Evolutionary conservation across 2,329 filamentous ascomycete genomes (phyloP).

Genomic region (Phaeosphaeriaceae sp.): DNA sequence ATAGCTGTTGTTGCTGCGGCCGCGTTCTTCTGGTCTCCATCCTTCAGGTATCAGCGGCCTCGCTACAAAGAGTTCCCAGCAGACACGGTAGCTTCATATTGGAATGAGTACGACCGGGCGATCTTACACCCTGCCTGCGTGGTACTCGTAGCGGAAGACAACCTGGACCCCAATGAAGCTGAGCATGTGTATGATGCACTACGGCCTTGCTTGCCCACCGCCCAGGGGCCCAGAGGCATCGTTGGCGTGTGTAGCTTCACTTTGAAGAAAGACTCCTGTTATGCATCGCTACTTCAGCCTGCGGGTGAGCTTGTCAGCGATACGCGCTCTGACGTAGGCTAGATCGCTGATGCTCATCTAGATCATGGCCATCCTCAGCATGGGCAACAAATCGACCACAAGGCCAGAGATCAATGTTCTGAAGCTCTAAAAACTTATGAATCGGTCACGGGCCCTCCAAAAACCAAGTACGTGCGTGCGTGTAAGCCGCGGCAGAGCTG

Average conservation of each 20-base stretch:
- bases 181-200: conserved; percentile 30
- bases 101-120: conserved; percentile 21
- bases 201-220: conserved; percentile 13
- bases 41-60: conserved; percentile 36
- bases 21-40: conserved; percentile 39
- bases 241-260: conserved; percentile 35
- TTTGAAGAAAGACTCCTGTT: conserved; percentile 28
- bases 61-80: conserved; percentile 25
- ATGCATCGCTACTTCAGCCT: conserved; percentile 24
- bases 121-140: conserved; percentile 19
- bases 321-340: not conserved
- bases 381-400: not conserved
- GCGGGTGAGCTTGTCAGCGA: conserved; percentile 22
- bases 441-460: conserved; percentile 28
- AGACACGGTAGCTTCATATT: conserved; percentile 32
- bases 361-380: conserved; percentile 6
- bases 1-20: conserved; percentile 38
- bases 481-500: not conserved
- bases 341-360: conserved; percentile 10
- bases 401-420: conserved; percentile 27
- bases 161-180: conserved; percentile 16
- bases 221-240: conserved; percentile 14
- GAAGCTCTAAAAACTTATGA: conserved; percentile 24
- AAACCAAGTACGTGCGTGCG: conserved; percentile 21
- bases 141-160: conserved; percentile 27